phyloP scores from a whole-genome alignment of 108 stramenopile genomes.

The Skeletonema tropicum region DNA sequence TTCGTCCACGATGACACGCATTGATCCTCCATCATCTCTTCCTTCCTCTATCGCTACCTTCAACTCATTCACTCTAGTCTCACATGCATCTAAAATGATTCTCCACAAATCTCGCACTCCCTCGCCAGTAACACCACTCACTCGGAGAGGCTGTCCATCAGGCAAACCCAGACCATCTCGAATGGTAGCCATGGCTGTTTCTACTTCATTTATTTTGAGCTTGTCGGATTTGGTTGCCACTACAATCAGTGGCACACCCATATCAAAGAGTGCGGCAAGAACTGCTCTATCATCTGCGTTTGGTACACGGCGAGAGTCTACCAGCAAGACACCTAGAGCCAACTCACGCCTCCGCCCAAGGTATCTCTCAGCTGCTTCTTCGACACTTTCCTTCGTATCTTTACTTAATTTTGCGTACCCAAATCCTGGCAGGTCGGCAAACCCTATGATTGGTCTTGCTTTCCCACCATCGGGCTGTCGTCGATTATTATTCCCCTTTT shows the following conservation, averaged over 20 bases:
- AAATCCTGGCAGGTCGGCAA: conserved; percentile 95
- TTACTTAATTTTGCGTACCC: conserved; percentile 93
- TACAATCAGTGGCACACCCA: conserved; percentile 83
- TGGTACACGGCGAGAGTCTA: conserved; percentile 85
- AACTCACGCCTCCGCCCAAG: conserved; percentile 84
- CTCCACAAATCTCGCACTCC: conserved; percentile 79
- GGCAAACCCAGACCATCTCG: conserved; percentile 74
- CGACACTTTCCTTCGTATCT: conserved; percentile 79
- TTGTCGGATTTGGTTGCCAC: conserved; percentile 94
- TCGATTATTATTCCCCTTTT: conserved; percentile 25
- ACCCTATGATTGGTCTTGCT: conserved; percentile 63
- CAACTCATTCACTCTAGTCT: conserved; percentile 67
- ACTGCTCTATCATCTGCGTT: conserved; percentile 86
- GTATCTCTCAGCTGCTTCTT: conserved; percentile 83
- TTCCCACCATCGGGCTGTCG: conserved; percentile 25
- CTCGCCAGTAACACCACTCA: conserved; percentile 76
- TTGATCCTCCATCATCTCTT: conserved; percentile 44
- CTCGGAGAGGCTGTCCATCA: conserved; percentile 76
- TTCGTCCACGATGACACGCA: conserved; percentile 33
- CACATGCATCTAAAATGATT: conserved; percentile 85
- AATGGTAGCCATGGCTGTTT: conserved; percentile 54
- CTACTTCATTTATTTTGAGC: conserved; percentile 56
- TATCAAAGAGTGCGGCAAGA: conserved; percentile 84
- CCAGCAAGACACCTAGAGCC: conserved; percentile 83
- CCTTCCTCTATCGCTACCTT: conserved; percentile 53